A percentile compares a stretch with the other conserved stretches of the same genome.
Conservation (phyloP, 257 asterid genomes). For the Handroanthus guayacan region DNA sequence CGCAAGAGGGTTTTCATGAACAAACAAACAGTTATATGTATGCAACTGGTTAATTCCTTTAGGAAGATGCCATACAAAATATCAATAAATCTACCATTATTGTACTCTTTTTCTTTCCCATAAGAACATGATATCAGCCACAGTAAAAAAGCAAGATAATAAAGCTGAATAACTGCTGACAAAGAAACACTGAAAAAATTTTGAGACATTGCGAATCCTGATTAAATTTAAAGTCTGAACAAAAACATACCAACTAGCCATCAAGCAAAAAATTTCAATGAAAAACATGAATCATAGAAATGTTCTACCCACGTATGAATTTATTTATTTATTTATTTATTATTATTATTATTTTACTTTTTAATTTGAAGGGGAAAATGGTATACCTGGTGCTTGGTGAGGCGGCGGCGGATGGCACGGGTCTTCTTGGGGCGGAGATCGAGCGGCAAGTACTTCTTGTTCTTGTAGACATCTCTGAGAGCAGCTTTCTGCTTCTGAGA, state of each 20-base stretch:
- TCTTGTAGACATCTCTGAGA: conserved; percentile 67
- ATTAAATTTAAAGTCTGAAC: neutral
- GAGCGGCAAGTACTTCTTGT: conserved; percentile 74
- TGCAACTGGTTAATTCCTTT: neutral
- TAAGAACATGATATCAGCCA: neutral
- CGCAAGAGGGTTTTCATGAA: neutral
- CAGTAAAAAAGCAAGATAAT: neutral
- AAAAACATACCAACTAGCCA: neutral
- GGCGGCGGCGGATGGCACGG: conserved; percentile 80
- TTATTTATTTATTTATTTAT: too few species aligned
- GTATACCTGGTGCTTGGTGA: conserved; percentile 75
- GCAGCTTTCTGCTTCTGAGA: conserved; percentile 80
- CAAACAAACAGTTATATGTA: neutral
- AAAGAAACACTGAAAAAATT: neutral
- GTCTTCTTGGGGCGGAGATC: conserved; percentile 89
- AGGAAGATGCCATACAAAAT: neutral
- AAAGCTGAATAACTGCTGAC: neutral
- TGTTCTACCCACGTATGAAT: too few species aligned
- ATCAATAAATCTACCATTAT: neutral
- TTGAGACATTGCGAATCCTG: neutral
- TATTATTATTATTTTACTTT: too few species aligned
- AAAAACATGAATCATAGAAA: too few species aligned
- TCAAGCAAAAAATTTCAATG: neutral
- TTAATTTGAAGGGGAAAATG: neutral
- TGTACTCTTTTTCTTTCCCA: neutral